Evolutionary conservation across 768 basidiomycete genomes (phyloP).

Genomic region (Boletus vinaceobasis): DNA sequence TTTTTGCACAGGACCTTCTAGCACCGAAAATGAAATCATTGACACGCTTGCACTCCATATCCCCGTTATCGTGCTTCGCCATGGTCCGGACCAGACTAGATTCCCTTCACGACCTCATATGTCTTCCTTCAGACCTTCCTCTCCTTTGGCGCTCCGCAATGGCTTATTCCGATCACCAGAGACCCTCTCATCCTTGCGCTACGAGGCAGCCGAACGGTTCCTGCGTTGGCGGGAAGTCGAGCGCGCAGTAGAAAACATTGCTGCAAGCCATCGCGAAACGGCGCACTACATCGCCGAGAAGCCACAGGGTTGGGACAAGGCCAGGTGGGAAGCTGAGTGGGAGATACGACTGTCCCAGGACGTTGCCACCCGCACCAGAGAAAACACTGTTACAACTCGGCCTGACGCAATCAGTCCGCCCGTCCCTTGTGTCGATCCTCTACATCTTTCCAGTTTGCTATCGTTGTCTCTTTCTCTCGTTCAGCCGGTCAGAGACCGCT

Average conservation of each 20-base stretch:
- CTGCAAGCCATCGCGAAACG: constrained; percentile 28
- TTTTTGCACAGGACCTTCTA: constrained; percentile 24
- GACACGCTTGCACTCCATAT: constrained; percentile 49
- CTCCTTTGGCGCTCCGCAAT: constrained; percentile 48
- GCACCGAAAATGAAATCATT: constrained; percentile 44
- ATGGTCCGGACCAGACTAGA: constrained; percentile 32
- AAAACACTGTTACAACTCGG: constrained; percentile 31
- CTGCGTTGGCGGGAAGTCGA: constrained; percentile 72
- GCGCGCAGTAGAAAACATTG: constrained; percentile 47
- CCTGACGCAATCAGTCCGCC: constrained; percentile 15
- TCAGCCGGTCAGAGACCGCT: constrained; percentile 37
- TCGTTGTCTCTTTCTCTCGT: constrained; percentile 60
- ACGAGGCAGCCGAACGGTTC: constrained; percentile 67
- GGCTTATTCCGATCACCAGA: constrained; percentile 67
- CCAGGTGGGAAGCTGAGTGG: constrained; percentile 67
- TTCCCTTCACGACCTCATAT: constrained; percentile 35
- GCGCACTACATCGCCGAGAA: constrained; percentile 19
- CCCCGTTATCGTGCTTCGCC: constrained; percentile 55
- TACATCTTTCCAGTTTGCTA: constrained; percentile 63
- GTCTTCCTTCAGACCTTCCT: constrained; percentile 56
- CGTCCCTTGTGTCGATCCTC: constrained; percentile 51
- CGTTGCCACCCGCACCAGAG: constrained; percentile 49
- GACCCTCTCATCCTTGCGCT: constrained; percentile 52
- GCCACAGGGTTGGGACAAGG: constrained; percentile 51
- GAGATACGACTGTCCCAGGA: constrained; percentile 57